Evolutionary conservation across 2,329 filamentous ascomycete species (phyloP).

Genomic region (Coniochaeta sp.): DNA sequence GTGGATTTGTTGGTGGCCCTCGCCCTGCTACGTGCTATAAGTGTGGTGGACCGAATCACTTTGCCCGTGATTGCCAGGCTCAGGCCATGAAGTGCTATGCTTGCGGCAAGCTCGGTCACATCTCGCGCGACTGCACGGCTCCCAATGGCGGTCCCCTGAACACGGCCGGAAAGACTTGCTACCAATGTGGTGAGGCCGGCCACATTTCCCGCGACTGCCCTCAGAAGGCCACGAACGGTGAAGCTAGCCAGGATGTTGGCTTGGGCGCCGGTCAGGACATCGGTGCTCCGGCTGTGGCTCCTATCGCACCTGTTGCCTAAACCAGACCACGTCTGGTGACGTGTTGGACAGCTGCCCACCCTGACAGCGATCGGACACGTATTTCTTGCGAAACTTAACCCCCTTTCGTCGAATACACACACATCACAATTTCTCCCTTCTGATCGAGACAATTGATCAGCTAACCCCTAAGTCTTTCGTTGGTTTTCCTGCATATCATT

Average conservation of each 20-base stretch:
- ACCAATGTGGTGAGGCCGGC: constrained; percentile 90
- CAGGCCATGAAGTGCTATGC: constrained; percentile 99
- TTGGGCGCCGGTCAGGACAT: constrained; percentile 30
- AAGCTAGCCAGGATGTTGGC: constrained; percentile 37
- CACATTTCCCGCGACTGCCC: constrained; percentile 96
- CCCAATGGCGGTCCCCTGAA: constrained; percentile 94
- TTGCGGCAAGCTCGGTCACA: constrained; percentile 91
- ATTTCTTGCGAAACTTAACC: background rate
- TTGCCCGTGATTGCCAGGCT: constrained; percentile 95
- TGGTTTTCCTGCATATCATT: background rate
- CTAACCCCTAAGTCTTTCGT: background rate
- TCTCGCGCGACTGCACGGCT: constrained; percentile 88
- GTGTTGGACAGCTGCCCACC: background rate
- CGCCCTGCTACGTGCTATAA: constrained; percentile 67
- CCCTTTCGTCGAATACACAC: background rate
- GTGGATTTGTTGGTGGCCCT: constrained; percentile 65
- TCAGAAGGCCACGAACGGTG: constrained; percentile 53
- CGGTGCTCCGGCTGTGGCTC: constrained; percentile 26
- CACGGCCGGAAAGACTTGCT: constrained; percentile 97
- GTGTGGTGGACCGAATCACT: constrained; percentile 88
- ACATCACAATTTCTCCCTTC: background rate
- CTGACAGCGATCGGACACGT: background rate
- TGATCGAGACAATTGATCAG: background rate
- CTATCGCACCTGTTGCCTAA: constrained; percentile 32
- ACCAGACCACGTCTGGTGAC: background rate